These are phyloP conservation scores for Didymella arachidicola DNA, from an alignment of 2,329 filamentous ascomycete species.

Conservation along the genomic window DNA sequence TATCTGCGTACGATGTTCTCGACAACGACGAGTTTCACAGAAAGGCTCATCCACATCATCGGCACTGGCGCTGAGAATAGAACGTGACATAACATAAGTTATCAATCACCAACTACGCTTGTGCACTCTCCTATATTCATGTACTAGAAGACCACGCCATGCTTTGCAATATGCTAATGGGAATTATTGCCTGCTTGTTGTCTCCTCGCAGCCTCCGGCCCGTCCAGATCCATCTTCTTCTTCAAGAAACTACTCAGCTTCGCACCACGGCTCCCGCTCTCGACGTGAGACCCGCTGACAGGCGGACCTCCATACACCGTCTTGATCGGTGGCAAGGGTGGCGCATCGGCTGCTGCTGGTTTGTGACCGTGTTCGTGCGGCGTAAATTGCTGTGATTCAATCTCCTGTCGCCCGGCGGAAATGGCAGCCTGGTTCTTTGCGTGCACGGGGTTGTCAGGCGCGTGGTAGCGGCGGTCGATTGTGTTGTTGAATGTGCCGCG, in stretches of 20 bases:
- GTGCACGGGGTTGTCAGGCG: slow-evolving; percentile 36
- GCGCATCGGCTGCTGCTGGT: slow-evolving; percentile 18
- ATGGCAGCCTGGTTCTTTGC: slow-evolving; percentile 46
- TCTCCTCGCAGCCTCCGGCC: slow-evolving; percentile 5
- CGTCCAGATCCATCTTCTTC: slow-evolving; percentile 42
- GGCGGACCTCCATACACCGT: slow-evolving; percentile 30
- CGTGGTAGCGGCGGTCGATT: slow-evolving; percentile 41
- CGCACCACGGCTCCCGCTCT: slow-evolving; percentile 29
- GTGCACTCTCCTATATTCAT: too few relatives aligned
- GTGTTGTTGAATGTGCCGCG: slow-evolving; percentile 46
- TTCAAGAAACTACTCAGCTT: slow-evolving; percentile 45
- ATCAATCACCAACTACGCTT: too few relatives aligned
- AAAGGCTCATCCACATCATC: too few relatives aligned
- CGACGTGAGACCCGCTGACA: slow-evolving; percentile 36
- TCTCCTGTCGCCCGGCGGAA: slow-evolving; percentile 42
- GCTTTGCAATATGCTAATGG: neutral
- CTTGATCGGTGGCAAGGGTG: slow-evolving; percentile 25
- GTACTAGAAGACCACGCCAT: too few relatives aligned
- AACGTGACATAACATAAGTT: too few relatives aligned
- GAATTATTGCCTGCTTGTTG: slow-evolving; percentile 3
- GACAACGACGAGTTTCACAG: too few relatives aligned
- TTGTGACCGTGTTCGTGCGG: slow-evolving; percentile 20
- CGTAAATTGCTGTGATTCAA: slow-evolving; percentile 35
- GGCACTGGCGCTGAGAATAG: too few relatives aligned
- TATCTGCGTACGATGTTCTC: too few relatives aligned